A percentile compares a stretch with the other conserved stretches of the same genome.
These are phyloP conservation scores for Erodium maritimum DNA, from an alignment of 345 rosid species.

Conservation along the genomic window DNA sequence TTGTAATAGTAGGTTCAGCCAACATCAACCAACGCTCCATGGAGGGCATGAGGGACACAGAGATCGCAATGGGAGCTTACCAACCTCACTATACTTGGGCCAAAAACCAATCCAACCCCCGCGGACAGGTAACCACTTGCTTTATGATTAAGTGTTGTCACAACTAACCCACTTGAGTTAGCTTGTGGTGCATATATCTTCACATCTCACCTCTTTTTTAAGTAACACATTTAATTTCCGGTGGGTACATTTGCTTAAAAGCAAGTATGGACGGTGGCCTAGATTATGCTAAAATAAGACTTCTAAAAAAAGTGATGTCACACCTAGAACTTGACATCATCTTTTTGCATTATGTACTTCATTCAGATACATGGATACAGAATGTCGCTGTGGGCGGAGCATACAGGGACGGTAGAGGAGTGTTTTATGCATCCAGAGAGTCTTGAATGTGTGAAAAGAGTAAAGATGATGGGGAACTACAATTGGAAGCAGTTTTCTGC, in stretches of 20 bases:
- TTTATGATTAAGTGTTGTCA: no score
- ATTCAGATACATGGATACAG: slow-evolving; percentile 86
- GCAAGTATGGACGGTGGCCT: no score
- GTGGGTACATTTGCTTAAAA: no score
- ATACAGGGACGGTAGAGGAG: slow-evolving; percentile 50
- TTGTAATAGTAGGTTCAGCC: slow-evolving; percentile 79
- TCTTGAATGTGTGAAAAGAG: slow-evolving; percentile 63
- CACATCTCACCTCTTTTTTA: no score
- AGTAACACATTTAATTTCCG: no score
- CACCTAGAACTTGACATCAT: no score
- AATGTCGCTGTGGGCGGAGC: slow-evolving; percentile 97
- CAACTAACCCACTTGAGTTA: no score
- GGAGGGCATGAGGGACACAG: slow-evolving; percentile 94
- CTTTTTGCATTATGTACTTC: no score
- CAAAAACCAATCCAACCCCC: slow-evolving; percentile 42
- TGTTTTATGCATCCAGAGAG: slow-evolving; percentile 54
- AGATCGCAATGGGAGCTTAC: slow-evolving; percentile 98
- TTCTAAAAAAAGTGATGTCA: no score
- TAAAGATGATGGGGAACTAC: slow-evolving; percentile 41
- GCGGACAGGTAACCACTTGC: slow-evolving; percentile 49
- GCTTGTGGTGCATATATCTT: no score
- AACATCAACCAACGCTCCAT: slow-evolving; percentile 94
- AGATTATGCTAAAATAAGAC: no score
- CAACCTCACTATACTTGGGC: slow-evolving; percentile 90
- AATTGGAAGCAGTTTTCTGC: slow-evolving; percentile 69